Base-by-base conservation (phyloP, 441 rosid genomes). In the Geranium incanum region DNA sequence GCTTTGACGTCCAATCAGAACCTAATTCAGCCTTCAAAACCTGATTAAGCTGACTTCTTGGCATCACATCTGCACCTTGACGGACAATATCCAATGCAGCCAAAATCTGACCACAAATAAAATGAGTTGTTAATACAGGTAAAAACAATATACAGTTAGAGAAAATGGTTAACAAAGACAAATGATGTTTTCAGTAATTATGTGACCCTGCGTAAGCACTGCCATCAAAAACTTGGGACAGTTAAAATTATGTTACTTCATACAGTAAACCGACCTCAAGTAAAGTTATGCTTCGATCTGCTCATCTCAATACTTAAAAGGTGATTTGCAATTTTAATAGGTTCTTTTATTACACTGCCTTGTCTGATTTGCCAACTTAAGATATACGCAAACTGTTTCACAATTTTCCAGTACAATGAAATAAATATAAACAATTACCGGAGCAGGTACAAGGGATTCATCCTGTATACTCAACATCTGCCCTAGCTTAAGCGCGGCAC, bases 51-150 rank as follows among this genome's bases (percentile, higher is more conserved):
- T 94, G 99, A 77, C 85, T 86, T 78, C 85, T 88, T 16, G 99
- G 99, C 99, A 94, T 92, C 80, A 94, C 95, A 83, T 94, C 99
- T 48, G 99, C 99, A 74, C 99, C 99, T 90, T 94, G 96, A 75
- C 99, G 97, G 66, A 94, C 99, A 68, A 86, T 87, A 79, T 94
- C 97, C 81, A 94, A 72, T 78, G 97, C 99, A 68, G 96, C 90
- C 85, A 94, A 90, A 69, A 92, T 92, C 99, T 94, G 80, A 3
- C 70, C n/a, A 9, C 72, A 70, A 64, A 81, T 8, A 52, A 77
- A 81, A 70, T 13, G 73, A 9, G 68, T 75, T 72, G 77, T 12
- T 36, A 60, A 7, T 23, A 67, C 6, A 18, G 72, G 6, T 6
- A 5, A 18, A 72, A 72, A 48, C n/a, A 18, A 9, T 52, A 33